Base-by-base conservation (phyloP, 371 early-diverging fungal genomes). In the Rhizopus arrhizus region DNA sequence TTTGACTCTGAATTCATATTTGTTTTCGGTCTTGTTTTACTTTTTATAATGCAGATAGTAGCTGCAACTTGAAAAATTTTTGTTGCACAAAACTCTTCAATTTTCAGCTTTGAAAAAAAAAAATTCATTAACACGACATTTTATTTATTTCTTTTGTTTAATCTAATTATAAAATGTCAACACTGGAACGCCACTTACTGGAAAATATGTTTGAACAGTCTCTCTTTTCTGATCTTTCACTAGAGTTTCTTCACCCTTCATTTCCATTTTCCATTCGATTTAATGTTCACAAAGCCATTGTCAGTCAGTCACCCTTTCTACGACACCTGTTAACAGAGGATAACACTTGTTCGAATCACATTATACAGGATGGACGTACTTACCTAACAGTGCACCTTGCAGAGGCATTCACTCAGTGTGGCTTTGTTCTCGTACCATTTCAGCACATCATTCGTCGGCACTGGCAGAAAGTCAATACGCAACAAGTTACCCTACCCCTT, bases 121-220 rank as follows among this genome's bases (percentile, higher is more conserved):
- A 43, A 43, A 43, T n/a, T 36, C 5, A 33, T 13, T 5, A 10
- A 5, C 15, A 9, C 34, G 2, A 5, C 1, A 12, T 10, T 15
- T 34, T 51, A 34, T 51, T 15, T 35, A 34, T 35, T 34, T 15
- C 92, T 94, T 53, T 66, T 94, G 7, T n/a, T 34, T 11, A 10
- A 13, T n/a, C 2, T 6, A 33, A 51, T 12, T 5, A 51, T n/a
- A 40, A 59, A 91, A 94, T 71, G 83, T 88, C 32, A 83, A 92
- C 29, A 80, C 91, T 78, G 5, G 75, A 72, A 48, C 61, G 49
- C 31, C 64, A 73, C 58, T 55, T 78, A 8, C 49, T 73, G 33
- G 64, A 70, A 11, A 53, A 34, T 56, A 72, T 76, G 73, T 80
- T 80, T 60, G 73, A 80, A 38, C 49, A 70, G 10, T 58, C 75